A percentile compares a stretch with the other conserved stretches of the same genome.
Conservation (phyloP, 177 flowering plant species). For the Telopea speciosissima region DNA sequence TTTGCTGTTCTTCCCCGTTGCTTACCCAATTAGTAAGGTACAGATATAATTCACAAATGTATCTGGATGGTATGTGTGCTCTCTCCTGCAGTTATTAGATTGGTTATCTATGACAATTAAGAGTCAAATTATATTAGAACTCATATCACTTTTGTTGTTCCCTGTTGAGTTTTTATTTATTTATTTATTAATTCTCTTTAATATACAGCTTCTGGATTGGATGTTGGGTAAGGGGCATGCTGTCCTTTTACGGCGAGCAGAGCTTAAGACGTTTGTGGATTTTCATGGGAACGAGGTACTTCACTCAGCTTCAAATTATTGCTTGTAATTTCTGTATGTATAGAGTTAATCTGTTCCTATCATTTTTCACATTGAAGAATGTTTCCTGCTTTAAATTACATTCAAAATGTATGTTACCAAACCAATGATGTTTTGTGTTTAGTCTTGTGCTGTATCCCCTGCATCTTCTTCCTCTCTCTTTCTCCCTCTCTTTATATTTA, state of each 20-base stretch:
- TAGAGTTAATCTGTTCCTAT: not conserved
- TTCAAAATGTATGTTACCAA: not conserved
- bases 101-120: not conserved
- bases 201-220: constrained; percentile 74
- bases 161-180: not conserved
- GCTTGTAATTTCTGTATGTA: not conserved
- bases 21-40: constrained; percentile 98
- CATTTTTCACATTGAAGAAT: not conserved
- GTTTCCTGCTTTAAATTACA: not conserved
- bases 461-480: not conserved
- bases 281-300: constrained; percentile 94
- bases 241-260: constrained; percentile 79
- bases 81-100: not conserved
- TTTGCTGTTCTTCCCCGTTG: constrained; percentile 62
- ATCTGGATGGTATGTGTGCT: not conserved
- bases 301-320: not conserved
- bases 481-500: not conserved
- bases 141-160: not conserved
- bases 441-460: not conserved
- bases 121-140: not conserved
- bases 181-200: not conserved
- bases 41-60: not conserved
- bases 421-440: not conserved
- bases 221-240: constrained; percentile 90
- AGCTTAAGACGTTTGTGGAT: constrained; percentile 87